These are phyloP conservation scores for Starmera stellimalicola DNA, from an alignment of 1,139 yeast species.

Conservation along the genomic window DNA sequence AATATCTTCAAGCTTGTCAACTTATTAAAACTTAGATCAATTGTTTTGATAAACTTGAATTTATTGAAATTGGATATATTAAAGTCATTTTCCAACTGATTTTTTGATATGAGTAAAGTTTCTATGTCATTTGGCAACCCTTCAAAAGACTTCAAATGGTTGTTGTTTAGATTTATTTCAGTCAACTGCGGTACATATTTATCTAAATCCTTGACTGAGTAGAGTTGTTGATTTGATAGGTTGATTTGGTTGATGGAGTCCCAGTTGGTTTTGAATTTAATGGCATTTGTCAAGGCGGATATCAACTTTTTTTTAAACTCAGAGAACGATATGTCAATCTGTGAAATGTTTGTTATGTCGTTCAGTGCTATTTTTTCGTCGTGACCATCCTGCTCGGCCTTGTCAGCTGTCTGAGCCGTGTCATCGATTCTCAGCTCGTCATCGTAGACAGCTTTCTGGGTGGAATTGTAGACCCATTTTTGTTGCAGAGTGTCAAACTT, in stretches of 20 bases:
- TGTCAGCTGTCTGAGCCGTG: background rate
- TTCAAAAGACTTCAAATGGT: constrained; percentile 23
- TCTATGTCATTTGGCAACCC: constrained; percentile 25
- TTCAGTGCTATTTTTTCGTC: background rate
- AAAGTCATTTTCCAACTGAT: constrained; percentile 21
- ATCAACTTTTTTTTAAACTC: constrained; percentile 22
- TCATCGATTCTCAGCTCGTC: background rate
- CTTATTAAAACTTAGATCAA: constrained; percentile 14
- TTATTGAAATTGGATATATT: constrained; percentile 7
- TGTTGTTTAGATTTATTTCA: constrained; percentile 22
- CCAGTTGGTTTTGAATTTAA: constrained; percentile 26
- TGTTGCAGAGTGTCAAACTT: constrained; percentile 5
- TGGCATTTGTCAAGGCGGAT: constrained; percentile 22
- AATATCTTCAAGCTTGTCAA: constrained; percentile 12
- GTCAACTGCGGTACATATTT: constrained; percentile 26
- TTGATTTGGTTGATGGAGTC: constrained; percentile 23
- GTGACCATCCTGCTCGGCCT: constrained; percentile 2
- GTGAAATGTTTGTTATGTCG: constrained; percentile 20
- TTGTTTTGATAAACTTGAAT: constrained; percentile 7
- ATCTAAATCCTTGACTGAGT: constrained; percentile 23
- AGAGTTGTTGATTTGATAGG: constrained; percentile 20
- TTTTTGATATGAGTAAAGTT: constrained; percentile 20
- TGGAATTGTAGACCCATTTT: constrained; percentile 9
- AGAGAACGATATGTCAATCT: constrained; percentile 22
- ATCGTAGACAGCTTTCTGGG: background rate